Percentiles rank a stretch among this genome's conserved stretches.
Conservation (phyloP, 805 yeast genomes). For the Ogataea haglerorum region DNA sequence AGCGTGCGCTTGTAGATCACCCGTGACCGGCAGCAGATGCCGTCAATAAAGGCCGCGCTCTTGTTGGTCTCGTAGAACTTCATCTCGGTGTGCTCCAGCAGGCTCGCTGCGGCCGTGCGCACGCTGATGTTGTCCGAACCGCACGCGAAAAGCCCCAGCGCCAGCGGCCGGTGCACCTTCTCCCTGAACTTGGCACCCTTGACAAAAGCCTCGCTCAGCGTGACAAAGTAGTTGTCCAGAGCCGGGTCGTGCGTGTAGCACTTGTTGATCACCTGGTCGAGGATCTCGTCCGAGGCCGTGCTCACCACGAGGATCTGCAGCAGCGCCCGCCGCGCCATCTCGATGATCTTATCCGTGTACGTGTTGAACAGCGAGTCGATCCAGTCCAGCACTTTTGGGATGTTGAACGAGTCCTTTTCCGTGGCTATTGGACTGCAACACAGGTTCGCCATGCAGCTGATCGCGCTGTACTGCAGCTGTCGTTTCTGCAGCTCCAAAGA, state of each 20-base stretch:
- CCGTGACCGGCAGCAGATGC: constrained; percentile 69
- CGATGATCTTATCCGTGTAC: constrained; percentile 53
- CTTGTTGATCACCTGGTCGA: constrained; percentile 60
- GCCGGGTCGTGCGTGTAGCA: constrained; percentile 62
- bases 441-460: constrained; percentile 81
- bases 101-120: constrained; percentile 66
- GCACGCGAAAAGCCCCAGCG: constrained; percentile 72
- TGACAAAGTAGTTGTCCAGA: constrained; percentile 65
- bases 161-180: constrained; percentile 62
- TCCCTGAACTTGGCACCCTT: constrained; percentile 46
- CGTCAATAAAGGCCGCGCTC: constrained; percentile 59
- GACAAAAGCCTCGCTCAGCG: constrained; percentile 63
- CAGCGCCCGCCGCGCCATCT: constrained; percentile 68
- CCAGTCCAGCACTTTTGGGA: constrained; percentile 71
- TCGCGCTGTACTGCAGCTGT: constrained; percentile 63
- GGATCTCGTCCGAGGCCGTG: constrained; percentile 47
- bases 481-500: constrained; percentile 77
- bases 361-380: constrained; percentile 66
- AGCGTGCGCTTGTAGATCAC: constrained; percentile 86
- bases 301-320: constrained; percentile 63
- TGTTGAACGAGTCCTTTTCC: constrained; percentile 57
- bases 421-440: constrained; percentile 70
- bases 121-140: constrained; percentile 70
- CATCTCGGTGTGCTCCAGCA: constrained; percentile 66
- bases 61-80: constrained; percentile 52